A percentile compares a stretch with the other conserved stretches of the same genome.
phyloP scores from a whole-genome alignment of 1,284 basidiomycete species.

The Mycena sp. region DNA sequence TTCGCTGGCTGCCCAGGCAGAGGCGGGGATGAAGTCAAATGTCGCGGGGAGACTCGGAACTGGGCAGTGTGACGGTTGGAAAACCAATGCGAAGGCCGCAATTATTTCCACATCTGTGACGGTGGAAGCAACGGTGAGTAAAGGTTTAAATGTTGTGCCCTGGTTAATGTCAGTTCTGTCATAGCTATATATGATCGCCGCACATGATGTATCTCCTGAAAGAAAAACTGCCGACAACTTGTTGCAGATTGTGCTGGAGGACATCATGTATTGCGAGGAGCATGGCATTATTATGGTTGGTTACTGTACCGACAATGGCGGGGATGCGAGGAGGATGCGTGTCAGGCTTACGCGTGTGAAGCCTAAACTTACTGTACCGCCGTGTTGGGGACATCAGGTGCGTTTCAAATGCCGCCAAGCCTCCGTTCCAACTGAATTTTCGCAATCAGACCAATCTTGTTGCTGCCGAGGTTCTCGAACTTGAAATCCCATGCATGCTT shows the following conservation, averaged over 20 bases:
- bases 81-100: background rate
- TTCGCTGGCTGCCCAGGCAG: conserved; percentile 31
- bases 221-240: conserved; percentile 1
- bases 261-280: background rate
- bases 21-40: background rate
- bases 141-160: background rate
- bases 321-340: conserved; percentile 4
- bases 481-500: conserved; percentile 31
- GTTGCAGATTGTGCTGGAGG: background rate
- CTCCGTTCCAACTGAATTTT: conserved; percentile 19
- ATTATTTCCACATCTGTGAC: background rate
- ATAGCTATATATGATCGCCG: conserved; percentile 1
- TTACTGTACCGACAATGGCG: conserved; percentile 2
- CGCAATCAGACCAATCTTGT: conserved; percentile 26
- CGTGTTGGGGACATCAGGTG: conserved; percentile 12
- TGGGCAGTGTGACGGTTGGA: conserved; percentile 7
- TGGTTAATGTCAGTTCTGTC: background rate
- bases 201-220: conserved; percentile 8
- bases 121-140: background rate
- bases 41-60: background rate
- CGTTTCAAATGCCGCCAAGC: background rate
- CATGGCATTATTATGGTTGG: background rate
- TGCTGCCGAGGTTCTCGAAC: conserved; percentile 36
- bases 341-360: background rate
- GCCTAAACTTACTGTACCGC: background rate